Evolutionary conservation across 2,329 filamentous ascomycete genomes (phyloP), one percentile per base, ranked within the genome.

Genomic region (Fusarium sacchari): DNA sequence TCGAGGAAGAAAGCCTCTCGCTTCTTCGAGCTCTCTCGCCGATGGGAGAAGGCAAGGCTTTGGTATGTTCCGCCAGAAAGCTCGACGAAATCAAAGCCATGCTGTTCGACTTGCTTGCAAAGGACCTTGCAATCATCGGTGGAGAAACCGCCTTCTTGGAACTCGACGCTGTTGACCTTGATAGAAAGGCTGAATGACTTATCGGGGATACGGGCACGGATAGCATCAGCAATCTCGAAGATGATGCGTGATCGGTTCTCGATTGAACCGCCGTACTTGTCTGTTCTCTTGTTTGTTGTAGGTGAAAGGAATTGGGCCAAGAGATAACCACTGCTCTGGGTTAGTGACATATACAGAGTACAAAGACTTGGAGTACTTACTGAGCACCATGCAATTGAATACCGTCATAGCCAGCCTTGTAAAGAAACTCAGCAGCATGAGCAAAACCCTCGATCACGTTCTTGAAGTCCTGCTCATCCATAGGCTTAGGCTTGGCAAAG

Each of bases 21-120:
- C 80, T 87, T 86, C 79, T 83, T 84, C 10, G 88, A 90, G 22
- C 83, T 86, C 47, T 90, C 88, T 55, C 84, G 82, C 79, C 85
- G 83, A 76, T 89, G 86, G 5, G 73, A 74, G 69, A 90, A 89
- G 0, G 84, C 87, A 1, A 88, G 76, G 24, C 82, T 79, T 79
- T 91, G 86, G 74, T 90, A 90, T 0, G 89, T 91, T 13, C 90
- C 90, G 18, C 90, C 89, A 0, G 83, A 87, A 1, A 91, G 82
- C 80, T 92, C 90, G 6, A 92, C 86, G 70, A 90, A 89, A 76
- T 90, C 86, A 47, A 90, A 87, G 15, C 57, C 24, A 64, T 86
- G 84, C 40, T 82, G 77, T 71, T 90, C 86, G 2, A 90, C 81
- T 15, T 83, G 78, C 7, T 78, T 75, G 75, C 84, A 86, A 44